Evolutionary conservation across 1,139 yeast species (phyloP).

Genomic region (Blastobotrys persicus): DNA sequence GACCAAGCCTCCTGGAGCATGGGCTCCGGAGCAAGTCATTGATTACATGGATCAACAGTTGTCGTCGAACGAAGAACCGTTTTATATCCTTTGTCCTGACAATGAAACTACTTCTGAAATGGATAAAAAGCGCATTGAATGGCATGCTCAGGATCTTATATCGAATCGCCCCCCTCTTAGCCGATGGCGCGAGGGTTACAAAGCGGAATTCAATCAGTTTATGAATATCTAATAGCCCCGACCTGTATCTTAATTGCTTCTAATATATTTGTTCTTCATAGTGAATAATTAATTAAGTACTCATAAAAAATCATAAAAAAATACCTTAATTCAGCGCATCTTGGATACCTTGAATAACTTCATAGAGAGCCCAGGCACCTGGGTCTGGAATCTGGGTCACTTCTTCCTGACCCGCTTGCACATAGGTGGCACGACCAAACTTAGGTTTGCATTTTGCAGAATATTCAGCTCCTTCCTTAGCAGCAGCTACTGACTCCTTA

Average conservation of each 20-base stretch:
- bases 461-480: conserved; percentile 44
- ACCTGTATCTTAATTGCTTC: background rate
- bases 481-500: conserved; percentile 38
- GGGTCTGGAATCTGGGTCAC: conserved; percentile 49
- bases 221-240: conserved; percentile 10
- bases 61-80: conserved; percentile 17
- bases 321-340: conserved; percentile 1
- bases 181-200: conserved; percentile 31
- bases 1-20: conserved; percentile 32
- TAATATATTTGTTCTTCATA: too few species aligned
- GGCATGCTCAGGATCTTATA: conserved; percentile 27
- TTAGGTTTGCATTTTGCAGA: conserved; percentile 45
- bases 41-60: conserved; percentile 25
- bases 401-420: conserved; percentile 34
- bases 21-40: conserved; percentile 33
- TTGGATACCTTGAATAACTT: conserved; percentile 28
- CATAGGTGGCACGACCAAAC: conserved; percentile 50
- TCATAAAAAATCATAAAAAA: background rate
- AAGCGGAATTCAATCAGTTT: conserved; percentile 24
- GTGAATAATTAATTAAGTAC: too few species aligned
- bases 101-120: conserved; percentile 28
- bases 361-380: conserved; percentile 44
- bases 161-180: conserved; percentile 29
- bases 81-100: conserved; percentile 33
- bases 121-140: conserved; percentile 30